Base-by-base conservation (phyloP, 176 grass and related monocot species). In the Bonia amplexicaulis region DNA sequence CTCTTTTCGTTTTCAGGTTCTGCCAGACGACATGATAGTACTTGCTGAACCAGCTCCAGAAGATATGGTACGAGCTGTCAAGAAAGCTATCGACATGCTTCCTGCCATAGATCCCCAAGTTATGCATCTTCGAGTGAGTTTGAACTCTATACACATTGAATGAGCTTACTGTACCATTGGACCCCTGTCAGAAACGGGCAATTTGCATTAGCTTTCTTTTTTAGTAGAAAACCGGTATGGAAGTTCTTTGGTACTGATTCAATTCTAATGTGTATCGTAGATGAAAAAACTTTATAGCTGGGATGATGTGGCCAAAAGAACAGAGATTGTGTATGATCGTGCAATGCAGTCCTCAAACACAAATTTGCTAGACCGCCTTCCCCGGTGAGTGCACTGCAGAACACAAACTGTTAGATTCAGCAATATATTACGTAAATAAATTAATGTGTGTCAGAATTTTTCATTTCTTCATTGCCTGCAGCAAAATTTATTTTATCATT, bases 1-100 rank as follows among this genome's bases (percentile, higher is more conserved):
- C 44, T 46, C 63, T 81, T 1, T 14, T 78, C 0, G 3, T 85
- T 86, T 86, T 63, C 77, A 95, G 95, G 93, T 97, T 91, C 80
- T 97, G 79, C 93, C 93, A 64, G 10, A 46, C 10, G 44, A 46
- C 44, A 46, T 46, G 44, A 12, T 46, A 11, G 44, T 46, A 46
- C 44, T 46, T 12, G 44, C 44, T 12, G 44, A 46, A 46, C 44
- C 44, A 46, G 44, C 10, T 46, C 9, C 92, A 77, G 69, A 79
- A 73, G 95, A 97, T 88, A 95, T 97, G 93, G 89, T 95, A 57
- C 54, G 58, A 80, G 95, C 95, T 80, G 80, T 95, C 59, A 81
- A 77, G 68, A 85, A 93, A 87, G 91, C 92, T 72, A 97, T 97
- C n/a, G 74, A 83, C 57, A 93, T 93, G 91, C 89, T 98, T 73